Evolutionary conservation across 1,284 basidiomycete genomes (phyloP).

Genomic region (Naganishia cerealis): DNA sequence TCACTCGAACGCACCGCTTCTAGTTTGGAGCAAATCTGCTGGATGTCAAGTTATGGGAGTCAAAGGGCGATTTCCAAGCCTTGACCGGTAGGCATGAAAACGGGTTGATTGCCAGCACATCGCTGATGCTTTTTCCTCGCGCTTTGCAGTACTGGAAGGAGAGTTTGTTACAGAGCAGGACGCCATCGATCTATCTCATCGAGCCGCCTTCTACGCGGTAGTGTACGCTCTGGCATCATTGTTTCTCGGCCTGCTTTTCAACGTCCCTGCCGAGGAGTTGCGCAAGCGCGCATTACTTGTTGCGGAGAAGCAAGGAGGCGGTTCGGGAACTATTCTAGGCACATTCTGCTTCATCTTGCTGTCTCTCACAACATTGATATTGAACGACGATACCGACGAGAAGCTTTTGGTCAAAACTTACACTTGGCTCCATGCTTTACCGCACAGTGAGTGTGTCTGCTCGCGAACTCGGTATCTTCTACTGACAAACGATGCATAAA

Average conservation of each 20-base stretch:
- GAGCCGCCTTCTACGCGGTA: conserved; percentile 14
- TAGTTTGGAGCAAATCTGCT: conserved; percentile 24
- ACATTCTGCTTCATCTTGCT: conserved; percentile 7
- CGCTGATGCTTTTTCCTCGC: background rate
- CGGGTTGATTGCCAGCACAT: background rate
- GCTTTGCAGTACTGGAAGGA: conserved; percentile 17
- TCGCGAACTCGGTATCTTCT: background rate
- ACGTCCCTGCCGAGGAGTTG: conserved; percentile 2
- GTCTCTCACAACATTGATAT: conserved; percentile 13
- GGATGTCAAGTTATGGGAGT: background rate
- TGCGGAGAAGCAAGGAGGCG: background rate
- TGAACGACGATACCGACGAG: conserved; percentile 14
- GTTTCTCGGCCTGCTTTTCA: conserved; percentile 25
- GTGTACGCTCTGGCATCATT: conserved; percentile 24
- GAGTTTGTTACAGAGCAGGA: conserved; percentile 26
- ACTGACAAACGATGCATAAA: background rate
- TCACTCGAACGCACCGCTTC: background rate
- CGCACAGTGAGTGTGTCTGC: conserved; percentile 8
- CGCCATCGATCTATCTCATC: conserved; percentile 7
- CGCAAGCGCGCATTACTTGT: conserved; percentile 10
- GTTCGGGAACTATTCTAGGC: conserved; percentile 21
- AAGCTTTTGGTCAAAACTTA: conserved; percentile 6
- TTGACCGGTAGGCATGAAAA: background rate
- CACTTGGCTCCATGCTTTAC: conserved; percentile 7
- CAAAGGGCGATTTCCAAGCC: background rate